These are phyloP conservation scores for Periconia digitata DNA, from an alignment of 2,329 filamentous ascomycete genomes.

Conservation along the genomic window DNA sequence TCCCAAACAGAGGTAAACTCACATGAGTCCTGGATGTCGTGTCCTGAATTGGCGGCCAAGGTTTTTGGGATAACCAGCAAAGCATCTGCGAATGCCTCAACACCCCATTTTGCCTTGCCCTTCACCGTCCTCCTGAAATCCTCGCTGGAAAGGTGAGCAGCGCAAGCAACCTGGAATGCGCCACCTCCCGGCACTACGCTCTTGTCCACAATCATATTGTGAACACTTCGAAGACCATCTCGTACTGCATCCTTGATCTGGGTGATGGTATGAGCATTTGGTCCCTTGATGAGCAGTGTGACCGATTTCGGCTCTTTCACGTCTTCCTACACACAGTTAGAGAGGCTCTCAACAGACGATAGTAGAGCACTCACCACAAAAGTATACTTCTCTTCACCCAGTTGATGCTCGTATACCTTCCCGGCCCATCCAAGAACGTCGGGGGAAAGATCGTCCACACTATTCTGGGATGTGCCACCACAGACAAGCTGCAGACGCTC, in stretches of 20 bases:
- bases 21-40: constrained; percentile 95
- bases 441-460: constrained; percentile 86
- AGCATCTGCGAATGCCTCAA: constrained; percentile 92
- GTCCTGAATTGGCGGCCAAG: constrained; percentile 90
- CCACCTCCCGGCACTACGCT: constrained; percentile 93
- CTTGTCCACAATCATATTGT: constrained; percentile 99
- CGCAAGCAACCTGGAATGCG: constrained; percentile 93
- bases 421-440: constrained; percentile 95
- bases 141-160: constrained; percentile 82
- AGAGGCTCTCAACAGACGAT: background rate
- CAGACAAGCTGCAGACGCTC: constrained; percentile 94
- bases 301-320: constrained; percentile 99
- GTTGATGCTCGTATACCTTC: constrained; percentile 92
- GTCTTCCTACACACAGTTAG: constrained; percentile 63
- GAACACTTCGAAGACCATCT: constrained; percentile 91
- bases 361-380: constrained; percentile 61
- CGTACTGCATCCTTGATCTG: constrained; percentile 96
- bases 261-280: constrained; percentile 93
- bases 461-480: constrained; percentile 90
- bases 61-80: constrained; percentile 97
- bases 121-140: constrained; percentile 87
- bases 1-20: constrained; percentile 44
- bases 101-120: constrained; percentile 96
- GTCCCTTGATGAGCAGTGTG: constrained; percentile 95
- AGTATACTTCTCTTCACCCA: constrained; percentile 98